A percentile compares a stretch with the other conserved stretches of the same genome.
These are phyloP conservation scores for Conticribra weissflogii DNA, from an alignment of 108 stramenopile species.

Conservation along the genomic window DNA sequence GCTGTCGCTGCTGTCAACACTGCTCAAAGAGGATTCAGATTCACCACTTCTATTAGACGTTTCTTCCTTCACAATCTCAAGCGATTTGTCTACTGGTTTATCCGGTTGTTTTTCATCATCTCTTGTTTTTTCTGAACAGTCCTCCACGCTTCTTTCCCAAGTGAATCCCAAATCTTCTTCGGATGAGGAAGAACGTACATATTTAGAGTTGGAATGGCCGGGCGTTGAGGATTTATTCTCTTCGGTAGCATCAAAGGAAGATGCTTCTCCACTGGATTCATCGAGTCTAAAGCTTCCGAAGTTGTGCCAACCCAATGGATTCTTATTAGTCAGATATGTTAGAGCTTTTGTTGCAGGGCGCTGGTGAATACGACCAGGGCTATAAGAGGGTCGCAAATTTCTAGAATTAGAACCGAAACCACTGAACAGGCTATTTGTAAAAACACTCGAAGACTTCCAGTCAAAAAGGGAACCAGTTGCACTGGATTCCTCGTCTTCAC, in stretches of 20 bases:
- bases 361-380: constrained; percentile 17
- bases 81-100: not conserved
- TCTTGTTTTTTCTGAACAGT: constrained; percentile 9
- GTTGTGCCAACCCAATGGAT: constrained; percentile 59
- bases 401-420: constrained; percentile 42
- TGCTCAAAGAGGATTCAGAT: constrained; percentile 16
- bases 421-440: constrained; percentile 30
- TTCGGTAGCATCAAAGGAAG: constrained; percentile 1
- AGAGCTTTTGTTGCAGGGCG: constrained; percentile 17
- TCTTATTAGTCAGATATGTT: constrained; percentile 17
- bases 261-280: constrained; percentile 23
- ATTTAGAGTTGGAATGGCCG: not conserved
- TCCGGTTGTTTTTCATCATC: constrained; percentile 11
- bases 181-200: not conserved
- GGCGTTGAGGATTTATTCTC: not conserved
- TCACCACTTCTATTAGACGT: not conserved
- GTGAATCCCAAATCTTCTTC: constrained; percentile 54
- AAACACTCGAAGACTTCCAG: constrained; percentile 10
- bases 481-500: constrained; percentile 37
- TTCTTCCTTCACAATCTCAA: constrained; percentile 10
- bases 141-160: constrained; percentile 40
- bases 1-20: constrained; percentile 25
- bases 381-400: constrained; percentile 5
- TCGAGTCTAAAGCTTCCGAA: constrained; percentile 43
- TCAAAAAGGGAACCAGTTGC: constrained; percentile 23